Evolutionary conservation across 208 protist species (phyloP), one percentile per base, ranked within the genome.

Genomic region (Wallacemonas rigidus): DNA sequence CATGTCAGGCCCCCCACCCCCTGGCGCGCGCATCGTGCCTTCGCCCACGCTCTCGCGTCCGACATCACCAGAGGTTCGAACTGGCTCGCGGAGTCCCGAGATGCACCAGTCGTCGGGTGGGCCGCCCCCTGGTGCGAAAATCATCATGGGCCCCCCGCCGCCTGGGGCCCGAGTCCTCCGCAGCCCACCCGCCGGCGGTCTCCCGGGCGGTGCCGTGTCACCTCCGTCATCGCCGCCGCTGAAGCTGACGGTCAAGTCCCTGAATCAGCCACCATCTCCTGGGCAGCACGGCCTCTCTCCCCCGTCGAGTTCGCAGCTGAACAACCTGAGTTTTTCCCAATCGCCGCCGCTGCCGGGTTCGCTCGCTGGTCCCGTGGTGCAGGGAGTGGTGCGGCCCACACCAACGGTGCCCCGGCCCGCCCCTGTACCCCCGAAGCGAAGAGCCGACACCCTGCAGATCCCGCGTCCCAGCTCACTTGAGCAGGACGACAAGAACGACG

Each of bases 61-160:
- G 7, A 12, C 41, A n/a, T 65, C 60, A n/a, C 60, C 60, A 3
- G 60, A 65, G 60, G 60, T 26, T 3, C 60, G 60, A 3, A 38
- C 56, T 11, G 58, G 44, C 2, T 71, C 79, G 40, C 67, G 68
- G n/a, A 67, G 76, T 3, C 72, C 71, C 3, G 77, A 72, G 0
- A 65, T 77, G 53, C 64, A 61, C 40, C 50, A 60, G 44, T 65
- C 58, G 47, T 64, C 62, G 1, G 75, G 69, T 9, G 60, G 45
- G 50, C 71, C 62, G 26, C 84, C 81, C 48, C 77, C 84, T 3
- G 78, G 79, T 9, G 65, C 65, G 39, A 88, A 86, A 61, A 7
- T 88, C 26, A 81, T 90, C 36, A 77, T 55, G 35, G 81, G 80
- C 1, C 83, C 75, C 2, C 82, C 80, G 44, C 85, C 79, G n/a